Base-by-base conservation (phyloP, 768 basidiomycete species). In the Boletus reticuloceps region DNA sequence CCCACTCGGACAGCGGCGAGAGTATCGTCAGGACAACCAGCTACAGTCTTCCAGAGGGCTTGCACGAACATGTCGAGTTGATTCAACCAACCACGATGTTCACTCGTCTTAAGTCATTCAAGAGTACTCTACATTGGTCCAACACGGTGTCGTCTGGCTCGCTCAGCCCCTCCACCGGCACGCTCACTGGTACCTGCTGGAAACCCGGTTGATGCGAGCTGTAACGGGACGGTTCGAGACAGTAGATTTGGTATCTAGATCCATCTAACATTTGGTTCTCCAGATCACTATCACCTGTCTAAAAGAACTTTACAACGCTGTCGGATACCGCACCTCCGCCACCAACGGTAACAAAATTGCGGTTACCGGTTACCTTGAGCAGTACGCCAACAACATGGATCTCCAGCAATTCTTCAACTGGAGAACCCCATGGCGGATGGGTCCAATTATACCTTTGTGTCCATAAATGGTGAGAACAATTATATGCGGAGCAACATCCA, bases 61-160 rank as follows among this genome's bases (percentile, higher is more conserved):
- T 89, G 44, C 77, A 84, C 60, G 70, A 74, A 4, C 85, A 89
- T 62, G 66, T 89, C 53, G 85, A 88, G 37, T 68, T 89, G 31
- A 73, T 90, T 29, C 86, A 89, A 56, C 88, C 88, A 0, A 89
- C 88, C 3, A 89, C 86, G 2, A 78, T 82, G 67, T 90, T 89
- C 61, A 72, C 77, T 41, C 78, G 77, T 54, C 69, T 73, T 55
- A 79, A 75, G 57, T 69, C 69, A 9, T 70, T 79, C 50, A 75
- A 61, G 54, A 75, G 76, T 6, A 80, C 74, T 0, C 59, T 82
- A 22, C 70, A 74, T 51, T 71, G 63, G 63, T 55, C 70, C 12
- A 58, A 61, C 1, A 41, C 22, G 17, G 29, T 8, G 40, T 56
- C 22, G 32, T 60, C 27, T 49, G 41, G 8, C 2, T 54, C 59